These are phyloP conservation scores for Melaleuca alternifolia DNA, from an alignment of 345 rosid species.

Conservation along the genomic window DNA sequence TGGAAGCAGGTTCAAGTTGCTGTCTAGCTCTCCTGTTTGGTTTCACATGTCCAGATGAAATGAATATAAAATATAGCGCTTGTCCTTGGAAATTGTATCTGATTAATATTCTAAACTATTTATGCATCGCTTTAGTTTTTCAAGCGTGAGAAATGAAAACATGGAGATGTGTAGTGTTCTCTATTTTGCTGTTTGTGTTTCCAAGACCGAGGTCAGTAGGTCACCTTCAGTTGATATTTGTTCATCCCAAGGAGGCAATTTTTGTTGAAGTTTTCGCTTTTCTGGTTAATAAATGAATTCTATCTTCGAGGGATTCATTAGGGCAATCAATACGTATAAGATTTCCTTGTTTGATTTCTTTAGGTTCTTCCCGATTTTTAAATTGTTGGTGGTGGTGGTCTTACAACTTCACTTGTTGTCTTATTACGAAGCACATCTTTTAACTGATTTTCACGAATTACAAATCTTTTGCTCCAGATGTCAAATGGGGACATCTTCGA, in stretches of 20 bases:
- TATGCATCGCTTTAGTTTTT: background rate
- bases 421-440: background rate
- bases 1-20: background rate
- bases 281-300: background rate
- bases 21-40: background rate
- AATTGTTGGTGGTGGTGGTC: background rate
- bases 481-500: conserved; percentile 88
- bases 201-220: background rate
- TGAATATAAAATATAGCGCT: background rate
- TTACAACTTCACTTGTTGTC: background rate
- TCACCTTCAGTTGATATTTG: background rate
- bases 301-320: background rate
- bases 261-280: background rate
- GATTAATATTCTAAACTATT: background rate
- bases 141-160: background rate
- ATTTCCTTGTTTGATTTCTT: background rate
- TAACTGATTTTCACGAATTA: background rate
- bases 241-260: background rate
- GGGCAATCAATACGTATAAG: background rate
- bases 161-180: background rate
- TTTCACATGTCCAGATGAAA: background rate
- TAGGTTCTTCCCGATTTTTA: background rate
- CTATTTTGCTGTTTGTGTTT: background rate
- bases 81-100: background rate
- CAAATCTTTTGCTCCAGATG: conserved; percentile 32